These are phyloP conservation scores for Monosporascus sp. DNA, from an alignment of 2,329 filamentous ascomycete species.

Conservation along the genomic window DNA sequence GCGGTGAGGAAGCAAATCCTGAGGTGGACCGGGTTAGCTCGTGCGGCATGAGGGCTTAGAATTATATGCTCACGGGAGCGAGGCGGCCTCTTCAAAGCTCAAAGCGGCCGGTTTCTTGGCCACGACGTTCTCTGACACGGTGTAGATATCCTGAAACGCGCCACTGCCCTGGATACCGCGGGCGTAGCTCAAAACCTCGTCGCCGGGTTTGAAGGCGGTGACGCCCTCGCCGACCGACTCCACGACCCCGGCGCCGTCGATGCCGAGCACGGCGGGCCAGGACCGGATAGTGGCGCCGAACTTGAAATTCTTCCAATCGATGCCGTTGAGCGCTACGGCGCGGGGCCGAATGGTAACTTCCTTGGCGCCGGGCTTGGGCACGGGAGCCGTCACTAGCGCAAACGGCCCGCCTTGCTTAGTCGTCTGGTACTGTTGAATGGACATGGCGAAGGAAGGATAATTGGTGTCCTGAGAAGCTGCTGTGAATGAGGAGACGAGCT, in stretches of 20 bases:
- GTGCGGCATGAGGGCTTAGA: background rate
- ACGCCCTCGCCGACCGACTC: slow-evolving; percentile 27
- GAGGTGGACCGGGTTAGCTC: background rate
- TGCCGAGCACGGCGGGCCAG: slow-evolving; percentile 29
- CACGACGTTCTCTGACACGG: slow-evolving; percentile 12
- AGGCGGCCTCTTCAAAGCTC: slow-evolving; percentile 26
- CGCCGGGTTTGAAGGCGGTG: slow-evolving; percentile 21
- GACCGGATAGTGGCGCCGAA: slow-evolving; percentile 19
- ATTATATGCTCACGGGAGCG: slow-evolving; percentile 17
- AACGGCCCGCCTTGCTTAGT: slow-evolving; percentile 8
- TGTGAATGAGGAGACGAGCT: no score
- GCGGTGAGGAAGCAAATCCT: slow-evolving; percentile 22
- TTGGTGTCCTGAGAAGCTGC: no score
- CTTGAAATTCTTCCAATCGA: slow-evolving; percentile 28
- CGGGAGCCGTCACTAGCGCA: slow-evolving; percentile 12
- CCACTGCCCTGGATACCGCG: slow-evolving; percentile 9
- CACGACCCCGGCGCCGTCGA: slow-evolving; percentile 28
- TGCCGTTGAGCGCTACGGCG: slow-evolving; percentile 27
- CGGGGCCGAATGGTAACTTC: slow-evolving; percentile 28
- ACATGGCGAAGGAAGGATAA: background rate
- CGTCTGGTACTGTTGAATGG: slow-evolving; percentile 9
- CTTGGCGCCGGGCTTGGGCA: slow-evolving; percentile 15
- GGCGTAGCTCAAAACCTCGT: slow-evolving; percentile 20
- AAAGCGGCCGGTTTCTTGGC: slow-evolving; percentile 23
- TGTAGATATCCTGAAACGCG: slow-evolving; percentile 23